phyloP scores from a whole-genome alignment of 345 rosid genomes.

The Pseudoturritis turrita region DNA sequence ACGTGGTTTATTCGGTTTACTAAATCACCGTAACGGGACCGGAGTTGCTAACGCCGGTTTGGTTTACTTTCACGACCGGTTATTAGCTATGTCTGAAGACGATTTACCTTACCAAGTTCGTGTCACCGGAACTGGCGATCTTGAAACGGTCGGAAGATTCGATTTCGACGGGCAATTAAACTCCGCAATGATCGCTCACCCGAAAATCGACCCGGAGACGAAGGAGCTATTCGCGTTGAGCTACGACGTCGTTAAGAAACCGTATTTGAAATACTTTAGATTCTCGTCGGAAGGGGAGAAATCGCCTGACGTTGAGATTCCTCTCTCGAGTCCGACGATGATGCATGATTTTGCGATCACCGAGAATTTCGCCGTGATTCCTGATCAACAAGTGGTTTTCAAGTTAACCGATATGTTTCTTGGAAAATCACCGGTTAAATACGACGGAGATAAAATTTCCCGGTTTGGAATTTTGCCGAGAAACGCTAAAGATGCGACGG shows the following conservation, averaged over 20 bases:
- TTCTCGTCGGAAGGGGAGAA: slow-evolving; percentile 61
- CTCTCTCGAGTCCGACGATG: slow-evolving; percentile 71
- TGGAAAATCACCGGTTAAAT: slow-evolving; percentile 88
- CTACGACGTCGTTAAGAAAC: slow-evolving; percentile 78
- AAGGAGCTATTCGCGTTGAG: slow-evolving; percentile 75
- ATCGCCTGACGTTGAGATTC: slow-evolving; percentile 79
- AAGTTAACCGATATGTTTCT: slow-evolving; percentile 74
- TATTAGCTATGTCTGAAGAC: slow-evolving; percentile 89
- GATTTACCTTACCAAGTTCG: slow-evolving; percentile 87
- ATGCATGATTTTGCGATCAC: slow-evolving; percentile 96
- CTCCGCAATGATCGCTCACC: slow-evolving; percentile 91
- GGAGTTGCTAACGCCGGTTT: slow-evolving; percentile 95
- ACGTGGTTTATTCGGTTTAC: slow-evolving; percentile 61
- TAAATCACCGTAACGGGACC: slow-evolving; percentile 61
- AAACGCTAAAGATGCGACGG: slow-evolving; percentile 46
- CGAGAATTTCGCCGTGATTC: slow-evolving; percentile 73
- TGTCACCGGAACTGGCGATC: slow-evolving; percentile 54
- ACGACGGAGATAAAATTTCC: slow-evolving; percentile 66
- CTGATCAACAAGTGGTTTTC: slow-evolving; percentile 93
- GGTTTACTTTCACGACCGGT: slow-evolving; percentile 64
- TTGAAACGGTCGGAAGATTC: slow-evolving; percentile 70
- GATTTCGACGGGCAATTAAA: slow-evolving; percentile 56
- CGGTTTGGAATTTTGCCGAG: slow-evolving; percentile 69
- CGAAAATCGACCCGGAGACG: slow-evolving; percentile 68
- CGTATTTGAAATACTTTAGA: slow-evolving; percentile 70